Conservation (phyloP, 257 asterid genomes). For the Echites panduratus region DNA sequence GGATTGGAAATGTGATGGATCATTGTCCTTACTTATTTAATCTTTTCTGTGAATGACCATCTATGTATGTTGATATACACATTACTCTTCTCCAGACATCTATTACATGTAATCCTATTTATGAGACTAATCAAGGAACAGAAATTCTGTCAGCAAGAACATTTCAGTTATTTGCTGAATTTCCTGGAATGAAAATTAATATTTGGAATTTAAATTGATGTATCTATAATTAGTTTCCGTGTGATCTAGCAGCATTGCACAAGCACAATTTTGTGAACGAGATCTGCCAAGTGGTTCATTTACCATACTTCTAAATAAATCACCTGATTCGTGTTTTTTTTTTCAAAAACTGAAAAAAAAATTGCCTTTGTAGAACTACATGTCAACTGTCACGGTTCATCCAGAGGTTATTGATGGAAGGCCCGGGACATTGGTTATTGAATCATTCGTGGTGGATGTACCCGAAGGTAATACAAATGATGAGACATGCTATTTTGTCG, state of each 20-base stretch:
- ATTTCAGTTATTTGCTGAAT: background rate
- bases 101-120: background rate
- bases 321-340: background rate
- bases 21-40: background rate
- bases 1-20: background rate
- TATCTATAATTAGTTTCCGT: background rate
- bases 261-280: background rate
- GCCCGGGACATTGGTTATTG: conserved; percentile 76
- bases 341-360: background rate
- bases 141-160: background rate
- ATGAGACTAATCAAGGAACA: background rate
- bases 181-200: background rate
- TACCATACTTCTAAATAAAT: background rate
- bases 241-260: background rate
- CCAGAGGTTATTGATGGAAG: conserved; percentile 72
- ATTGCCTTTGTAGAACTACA: conserved; percentile 56
- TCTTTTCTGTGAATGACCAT: background rate
- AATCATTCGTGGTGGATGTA: conserved; percentile 79
- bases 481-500: conserved; percentile 73
- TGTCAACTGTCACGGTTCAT: conserved; percentile 68
- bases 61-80: too few species aligned
- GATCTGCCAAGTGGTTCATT: background rate
- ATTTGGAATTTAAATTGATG: background rate
- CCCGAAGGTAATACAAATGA: conserved; percentile 86
- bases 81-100: too few species aligned